These are phyloP conservation scores for Plasmopara halstedii DNA, from an alignment of 352 stramenopile species.

Conservation along the genomic window DNA sequence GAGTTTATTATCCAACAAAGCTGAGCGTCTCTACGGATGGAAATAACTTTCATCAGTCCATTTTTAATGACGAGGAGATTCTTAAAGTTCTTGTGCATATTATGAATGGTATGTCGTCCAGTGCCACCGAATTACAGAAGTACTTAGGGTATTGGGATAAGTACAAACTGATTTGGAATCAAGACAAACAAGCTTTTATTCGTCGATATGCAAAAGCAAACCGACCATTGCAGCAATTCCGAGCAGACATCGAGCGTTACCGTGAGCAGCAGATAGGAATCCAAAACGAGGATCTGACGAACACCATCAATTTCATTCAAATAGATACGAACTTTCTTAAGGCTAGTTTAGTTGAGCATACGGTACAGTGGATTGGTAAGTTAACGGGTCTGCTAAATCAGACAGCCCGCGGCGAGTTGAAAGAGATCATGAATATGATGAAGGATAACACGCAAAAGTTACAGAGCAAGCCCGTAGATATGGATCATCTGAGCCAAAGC, in stretches of 20 bases:
- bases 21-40: slow-evolving; percentile 2
- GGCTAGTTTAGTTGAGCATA: slow-evolving; percentile 85
- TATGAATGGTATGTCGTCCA: slow-evolving; percentile 94
- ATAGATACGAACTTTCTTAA: slow-evolving; percentile 93
- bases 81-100: slow-evolving; percentile 93
- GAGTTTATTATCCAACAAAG: slow-evolving; percentile 7
- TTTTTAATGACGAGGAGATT: slow-evolving; percentile 94
- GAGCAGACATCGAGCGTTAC: slow-evolving; percentile 89
- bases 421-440: slow-evolving; percentile 85
- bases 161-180: slow-evolving; percentile 90
- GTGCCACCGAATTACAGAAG: slow-evolving; percentile 90
- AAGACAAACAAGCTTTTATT: slow-evolving; percentile 94
- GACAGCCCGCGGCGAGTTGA: slow-evolving; percentile 84
- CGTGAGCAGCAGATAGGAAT: slow-evolving; percentile 88
- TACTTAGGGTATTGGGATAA: slow-evolving; percentile 95
- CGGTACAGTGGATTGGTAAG: slow-evolving; percentile 90
- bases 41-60: slow-evolving; percentile 90
- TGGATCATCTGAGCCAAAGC: slow-evolving; percentile 89
- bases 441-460: slow-evolving; percentile 84
- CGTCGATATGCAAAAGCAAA: slow-evolving; percentile 93
- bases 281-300: slow-evolving; percentile 86
- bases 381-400: slow-evolving; percentile 89
- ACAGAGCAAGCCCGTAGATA: slow-evolving; percentile 70
- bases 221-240: slow-evolving; percentile 87
- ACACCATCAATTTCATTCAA: slow-evolving; percentile 94